A percentile compares a stretch with the other conserved stretches of the same genome.
Evolutionary conservation across 1,284 basidiomycete genomes (phyloP).

Genomic region (Anthracocystis walkeri): DNA sequence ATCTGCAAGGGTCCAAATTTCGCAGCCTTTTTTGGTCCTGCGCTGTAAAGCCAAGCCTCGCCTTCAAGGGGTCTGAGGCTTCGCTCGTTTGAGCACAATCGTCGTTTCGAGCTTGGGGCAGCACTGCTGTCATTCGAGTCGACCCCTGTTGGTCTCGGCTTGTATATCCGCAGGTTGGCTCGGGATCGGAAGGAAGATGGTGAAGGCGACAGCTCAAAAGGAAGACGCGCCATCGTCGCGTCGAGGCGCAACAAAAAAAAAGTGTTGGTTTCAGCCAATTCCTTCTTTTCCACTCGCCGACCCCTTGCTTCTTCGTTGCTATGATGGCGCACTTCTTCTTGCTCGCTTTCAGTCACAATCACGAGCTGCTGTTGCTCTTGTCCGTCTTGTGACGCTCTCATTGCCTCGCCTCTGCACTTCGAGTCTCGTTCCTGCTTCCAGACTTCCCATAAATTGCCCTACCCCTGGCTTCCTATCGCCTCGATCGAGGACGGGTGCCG

Average conservation of each 20-base stretch:
- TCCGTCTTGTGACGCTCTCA: background rate
- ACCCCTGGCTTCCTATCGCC: slow-evolving; percentile 1
- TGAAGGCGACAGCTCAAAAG: background rate
- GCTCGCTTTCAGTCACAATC: background rate
- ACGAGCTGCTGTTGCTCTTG: background rate
- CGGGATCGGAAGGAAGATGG: background rate
- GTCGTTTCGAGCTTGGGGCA: too few species aligned
- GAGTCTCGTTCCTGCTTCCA: background rate
- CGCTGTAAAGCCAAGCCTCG: background rate
- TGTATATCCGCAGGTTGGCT: too few species aligned
- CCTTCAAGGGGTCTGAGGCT: too few species aligned
- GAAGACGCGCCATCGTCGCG: background rate
- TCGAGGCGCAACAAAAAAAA: slow-evolving; percentile 1
- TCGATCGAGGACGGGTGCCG: background rate
- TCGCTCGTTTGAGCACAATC: too few species aligned
- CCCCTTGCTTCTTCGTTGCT: slow-evolving; percentile 7
- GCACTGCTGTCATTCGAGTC: too few species aligned
- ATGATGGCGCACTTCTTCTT: background rate
- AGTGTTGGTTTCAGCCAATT: slow-evolving; percentile 12
- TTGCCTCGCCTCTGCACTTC: background rate
- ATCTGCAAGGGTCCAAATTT: slow-evolving; percentile 13
- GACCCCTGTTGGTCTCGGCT: too few species aligned
- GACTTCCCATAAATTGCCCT: background rate
- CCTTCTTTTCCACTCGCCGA: too few species aligned
- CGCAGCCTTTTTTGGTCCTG: background rate